Conservation (phyloP, 345 rosid species). For the Arabidopsis arenosa region DNA sequence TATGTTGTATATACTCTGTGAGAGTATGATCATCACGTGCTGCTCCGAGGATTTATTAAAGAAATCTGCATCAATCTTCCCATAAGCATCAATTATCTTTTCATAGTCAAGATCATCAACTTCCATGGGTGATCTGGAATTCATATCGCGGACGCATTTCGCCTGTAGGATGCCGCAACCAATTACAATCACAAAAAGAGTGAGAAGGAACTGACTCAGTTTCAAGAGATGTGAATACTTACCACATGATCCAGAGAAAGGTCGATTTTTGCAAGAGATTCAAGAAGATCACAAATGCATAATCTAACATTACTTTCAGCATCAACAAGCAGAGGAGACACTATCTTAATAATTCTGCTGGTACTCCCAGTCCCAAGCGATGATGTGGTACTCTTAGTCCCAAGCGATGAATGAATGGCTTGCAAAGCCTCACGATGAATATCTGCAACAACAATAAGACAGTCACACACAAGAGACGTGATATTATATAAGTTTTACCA, state of each 20-base stretch:
- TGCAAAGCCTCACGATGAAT: conserved; percentile 56
- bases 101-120: conserved; percentile 82
- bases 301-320: conserved; percentile 58
- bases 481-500: not conserved
- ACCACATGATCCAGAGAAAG: conserved; percentile 63
- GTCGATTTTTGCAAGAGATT: conserved; percentile 63
- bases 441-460: conserved; percentile 50
- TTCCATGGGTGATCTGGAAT: conserved; percentile 66
- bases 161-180: conserved; percentile 56
- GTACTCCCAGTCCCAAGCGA: conserved; percentile 51
- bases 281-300: conserved; percentile 71
- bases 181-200: conserved; percentile 13
- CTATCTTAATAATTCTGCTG: conserved; percentile 49
- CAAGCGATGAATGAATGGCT: conserved; percentile 44
- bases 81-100: conserved; percentile 61
- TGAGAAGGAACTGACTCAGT: not conserved
- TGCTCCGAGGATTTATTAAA: conserved; percentile 55
- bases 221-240: conserved; percentile 37
- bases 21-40: conserved; percentile 64
- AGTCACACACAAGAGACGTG: conserved; percentile 15
- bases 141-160: conserved; percentile 58
- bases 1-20: conserved; percentile 75
- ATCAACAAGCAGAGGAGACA: conserved; percentile 68
- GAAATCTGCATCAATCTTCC: conserved; percentile 54
- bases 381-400: conserved; percentile 50